These are phyloP conservation scores for Aspergillus sp. DNA, from an alignment of 2,329 filamentous ascomycete species.

Conservation along the genomic window DNA sequence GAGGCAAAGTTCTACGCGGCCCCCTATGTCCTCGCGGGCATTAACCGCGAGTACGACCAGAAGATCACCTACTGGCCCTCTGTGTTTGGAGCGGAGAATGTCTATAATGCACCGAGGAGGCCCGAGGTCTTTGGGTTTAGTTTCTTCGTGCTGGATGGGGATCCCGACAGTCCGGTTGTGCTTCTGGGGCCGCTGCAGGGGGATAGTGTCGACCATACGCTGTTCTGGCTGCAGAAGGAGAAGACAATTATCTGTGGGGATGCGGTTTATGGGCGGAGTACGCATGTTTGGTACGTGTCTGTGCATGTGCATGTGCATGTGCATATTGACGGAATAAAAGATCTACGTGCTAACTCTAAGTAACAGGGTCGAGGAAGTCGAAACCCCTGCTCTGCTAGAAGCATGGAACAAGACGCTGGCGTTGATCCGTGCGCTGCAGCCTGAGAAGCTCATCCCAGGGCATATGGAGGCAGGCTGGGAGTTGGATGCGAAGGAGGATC, in stretches of 20 bases:
- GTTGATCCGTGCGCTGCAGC: conserved; percentile 28
- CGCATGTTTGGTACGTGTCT: conserved; percentile 28
- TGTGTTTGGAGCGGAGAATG: conserved; percentile 28
- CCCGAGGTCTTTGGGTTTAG: conserved; percentile 27
- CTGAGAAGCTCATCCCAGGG: conserved; percentile 31
- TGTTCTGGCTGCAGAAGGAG: conserved; percentile 32
- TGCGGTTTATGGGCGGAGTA: conserved; percentile 31
- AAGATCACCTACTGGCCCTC: conserved; percentile 33
- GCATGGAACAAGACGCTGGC: conserved; percentile 27
- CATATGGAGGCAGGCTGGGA: conserved; percentile 30
- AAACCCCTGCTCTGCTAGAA: conserved; percentile 26
- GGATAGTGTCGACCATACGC: conserved; percentile 29
- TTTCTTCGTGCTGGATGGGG: conserved; percentile 30
- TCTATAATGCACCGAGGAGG: conserved; percentile 26
- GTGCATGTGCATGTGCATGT: background rate
- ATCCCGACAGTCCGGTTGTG: conserved; percentile 24
- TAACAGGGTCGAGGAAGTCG: conserved; percentile 31
- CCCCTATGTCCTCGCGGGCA: conserved; percentile 30
- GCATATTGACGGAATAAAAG: too few species aligned
- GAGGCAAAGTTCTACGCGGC: conserved; percentile 23
- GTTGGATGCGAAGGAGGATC: conserved; percentile 25
- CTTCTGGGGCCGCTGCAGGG: conserved; percentile 34
- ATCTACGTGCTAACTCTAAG: background rate
- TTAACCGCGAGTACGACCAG: conserved; percentile 36
- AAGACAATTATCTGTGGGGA: conserved; percentile 30